A percentile compares a stretch with the other conserved stretches of the same genome.
These are phyloP conservation scores for Fusarium duplospermum DNA, from an alignment of 2,329 filamentous ascomycete genomes.

Conservation along the genomic window DNA sequence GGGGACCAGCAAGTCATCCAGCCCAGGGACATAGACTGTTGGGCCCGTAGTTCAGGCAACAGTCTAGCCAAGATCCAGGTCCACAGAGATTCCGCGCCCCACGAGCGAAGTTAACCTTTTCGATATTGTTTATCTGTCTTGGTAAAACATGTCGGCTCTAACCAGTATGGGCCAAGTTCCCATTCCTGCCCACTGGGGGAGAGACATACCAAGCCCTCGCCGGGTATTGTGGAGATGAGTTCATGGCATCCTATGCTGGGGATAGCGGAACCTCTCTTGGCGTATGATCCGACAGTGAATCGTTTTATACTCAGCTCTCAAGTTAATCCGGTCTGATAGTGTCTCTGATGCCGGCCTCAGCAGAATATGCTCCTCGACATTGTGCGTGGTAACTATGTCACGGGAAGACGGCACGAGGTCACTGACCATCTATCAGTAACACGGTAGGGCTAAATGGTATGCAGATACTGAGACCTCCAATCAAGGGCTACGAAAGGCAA, in stretches of 20 bases:
- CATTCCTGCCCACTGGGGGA: background rate
- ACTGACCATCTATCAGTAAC: too few relatives aligned
- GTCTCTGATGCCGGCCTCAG: background rate
- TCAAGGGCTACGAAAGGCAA: too few relatives aligned
- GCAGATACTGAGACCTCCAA: too few relatives aligned
- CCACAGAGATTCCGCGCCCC: background rate
- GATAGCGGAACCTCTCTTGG: background rate
- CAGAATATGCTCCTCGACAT: background rate
- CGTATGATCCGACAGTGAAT: background rate
- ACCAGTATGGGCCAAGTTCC: background rate
- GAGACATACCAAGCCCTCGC: background rate
- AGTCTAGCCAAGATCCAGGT: background rate
- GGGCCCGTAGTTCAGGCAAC: background rate
- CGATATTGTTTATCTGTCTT: background rate
- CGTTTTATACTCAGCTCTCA: background rate
- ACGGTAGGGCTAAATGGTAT: too few relatives aligned
- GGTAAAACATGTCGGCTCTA: background rate
- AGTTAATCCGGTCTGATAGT: background rate
- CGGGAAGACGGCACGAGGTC: too few relatives aligned
- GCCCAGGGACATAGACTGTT: background rate
- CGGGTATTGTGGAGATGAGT: background rate
- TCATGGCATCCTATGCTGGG: background rate
- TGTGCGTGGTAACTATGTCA: background rate
- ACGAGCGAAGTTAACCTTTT: background rate
- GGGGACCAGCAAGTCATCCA: background rate